Percentiles rank a stretch among this genome's conserved stretches.
These are phyloP conservation scores for Colletotrichum scovillei DNA, from an alignment of 2,329 filamentous ascomycete species.

Conservation along the genomic window DNA sequence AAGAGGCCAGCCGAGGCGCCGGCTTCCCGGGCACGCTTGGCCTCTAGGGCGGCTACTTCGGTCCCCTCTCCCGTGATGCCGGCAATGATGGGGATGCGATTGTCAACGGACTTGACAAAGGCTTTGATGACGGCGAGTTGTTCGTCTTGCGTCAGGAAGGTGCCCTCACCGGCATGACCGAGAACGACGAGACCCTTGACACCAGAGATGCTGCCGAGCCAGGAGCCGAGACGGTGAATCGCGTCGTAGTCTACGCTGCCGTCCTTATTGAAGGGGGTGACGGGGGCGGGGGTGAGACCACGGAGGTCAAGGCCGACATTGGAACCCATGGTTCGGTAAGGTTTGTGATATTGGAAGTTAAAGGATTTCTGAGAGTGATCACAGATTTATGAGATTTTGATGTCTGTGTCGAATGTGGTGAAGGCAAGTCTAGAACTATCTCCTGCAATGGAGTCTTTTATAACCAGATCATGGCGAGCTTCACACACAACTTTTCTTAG, in stretches of 20 bases:
- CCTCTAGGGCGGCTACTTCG: slow-evolving; percentile 62
- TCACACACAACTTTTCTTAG: neutral
- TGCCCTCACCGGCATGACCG: slow-evolving; percentile 65
- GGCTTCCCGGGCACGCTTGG: slow-evolving; percentile 60
- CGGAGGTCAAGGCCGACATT: slow-evolving; percentile 53
- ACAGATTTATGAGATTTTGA: neutral
- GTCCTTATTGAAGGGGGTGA: slow-evolving; percentile 61
- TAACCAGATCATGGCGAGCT: neutral
- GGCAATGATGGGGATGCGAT: slow-evolving; percentile 62
- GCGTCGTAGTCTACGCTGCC: slow-evolving; percentile 62
- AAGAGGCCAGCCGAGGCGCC: slow-evolving; percentile 62
- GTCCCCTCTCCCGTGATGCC: slow-evolving; percentile 65
- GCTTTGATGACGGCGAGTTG: slow-evolving; percentile 61
- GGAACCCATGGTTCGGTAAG: slow-evolving; percentile 39
- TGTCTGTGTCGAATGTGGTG: neutral
- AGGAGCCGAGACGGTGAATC: slow-evolving; percentile 63
- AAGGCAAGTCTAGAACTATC: neutral
- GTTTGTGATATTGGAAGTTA: neutral
- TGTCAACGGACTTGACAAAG: slow-evolving; percentile 62
- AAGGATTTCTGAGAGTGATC: neutral
- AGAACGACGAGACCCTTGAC: slow-evolving; percentile 65
- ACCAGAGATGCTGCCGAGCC: slow-evolving; percentile 62
- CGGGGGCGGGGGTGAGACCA: slow-evolving; percentile 61
- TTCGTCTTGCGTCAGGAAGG: slow-evolving; percentile 62
- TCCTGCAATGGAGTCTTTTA: slow-evolving; percentile 10